A percentile compares a stretch with the other conserved stretches of the same genome.
Conservation (phyloP, 2,329 filamentous ascomycete genomes). For the Gaeumannomyces sp. region DNA sequence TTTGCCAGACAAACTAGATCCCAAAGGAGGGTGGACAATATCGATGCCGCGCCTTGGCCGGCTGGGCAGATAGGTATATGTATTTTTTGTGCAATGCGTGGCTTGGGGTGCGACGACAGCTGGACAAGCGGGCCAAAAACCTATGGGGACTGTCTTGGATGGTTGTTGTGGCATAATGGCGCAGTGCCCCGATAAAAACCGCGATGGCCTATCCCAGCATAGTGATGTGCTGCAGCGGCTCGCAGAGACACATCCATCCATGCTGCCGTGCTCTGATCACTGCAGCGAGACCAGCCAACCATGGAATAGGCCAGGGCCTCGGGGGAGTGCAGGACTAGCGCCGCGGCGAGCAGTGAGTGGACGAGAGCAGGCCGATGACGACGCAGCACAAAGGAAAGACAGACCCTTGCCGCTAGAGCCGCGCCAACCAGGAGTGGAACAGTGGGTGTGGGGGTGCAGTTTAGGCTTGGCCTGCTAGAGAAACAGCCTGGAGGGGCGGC, state of each 20-base stretch:
- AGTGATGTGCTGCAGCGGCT: not conserved
- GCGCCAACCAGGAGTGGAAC: not conserved
- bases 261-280: not conserved
- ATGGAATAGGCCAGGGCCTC: not conserved
- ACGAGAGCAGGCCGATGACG: not conserved
- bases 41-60: not conserved
- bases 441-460: not conserved
- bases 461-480: not conserved
- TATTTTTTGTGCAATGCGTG: not conserved
- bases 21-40: not conserved
- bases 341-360: not conserved
- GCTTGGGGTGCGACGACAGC: not conserved
- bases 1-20: not conserved
- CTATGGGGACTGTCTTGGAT: not conserved
- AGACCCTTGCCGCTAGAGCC: not conserved
- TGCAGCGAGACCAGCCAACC: not conserved
- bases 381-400: not conserved
- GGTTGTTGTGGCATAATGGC: not conserved
- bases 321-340: not conserved
- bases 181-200: not conserved
- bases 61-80: not conserved
- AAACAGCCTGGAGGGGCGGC: not conserved
- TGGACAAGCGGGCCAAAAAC: not conserved
- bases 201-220: not conserved
- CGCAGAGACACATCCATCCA: not conserved